Base-by-base conservation (phyloP, 768 basidiomycete genomes). In the Russula griseocarnosa region DNA sequence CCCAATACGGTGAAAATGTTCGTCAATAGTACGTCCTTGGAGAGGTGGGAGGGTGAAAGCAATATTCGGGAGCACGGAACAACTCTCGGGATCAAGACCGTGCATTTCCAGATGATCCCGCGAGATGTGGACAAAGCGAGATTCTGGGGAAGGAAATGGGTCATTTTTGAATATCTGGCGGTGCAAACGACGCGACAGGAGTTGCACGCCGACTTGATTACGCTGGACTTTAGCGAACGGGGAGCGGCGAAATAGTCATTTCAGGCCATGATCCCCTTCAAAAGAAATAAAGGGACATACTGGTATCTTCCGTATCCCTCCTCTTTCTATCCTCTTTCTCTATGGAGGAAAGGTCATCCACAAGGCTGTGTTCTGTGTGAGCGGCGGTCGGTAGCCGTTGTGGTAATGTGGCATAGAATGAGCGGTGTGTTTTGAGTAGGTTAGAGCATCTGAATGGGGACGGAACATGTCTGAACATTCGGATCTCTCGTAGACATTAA, bases 171-270 rank as follows among this genome's bases (percentile, higher is more conserved):
- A 97, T 62, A 96, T 82, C 71, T 97, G 95, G 5, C 77, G 72
- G 73, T 94, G 94, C 8, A 97, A 76, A n/a, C 78, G 77, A 10
- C 84, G 82, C 18, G 94, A 90, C 58, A 98, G 84, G 60, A 97
- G 84, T 72, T 98, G 95, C 8, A 98, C 94, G n/a, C 95, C 95
- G 47, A 94, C 79, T 65, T 88, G 84, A 71, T 97, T 98, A 59
- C 92, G 82, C 72, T 86, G 84, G 64, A 80, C 86, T 64, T 38
- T 46, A 86, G 34, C 2, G 11, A 46, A 47, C 22, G 13, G 24
- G 16, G 47, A 42, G 13, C 24, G 30, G 40, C 49, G 7, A 61
- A 61, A 47, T 7, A 40, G 57, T 24, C 8, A 38, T 6, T 55
- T 20, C 26, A 13, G 34, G 32, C 2, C 26, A 22, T 6, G 10